Conservation (phyloP, 495 filamentous ascomycete genomes). For the Parathielavia hyrcaniae region DNA sequence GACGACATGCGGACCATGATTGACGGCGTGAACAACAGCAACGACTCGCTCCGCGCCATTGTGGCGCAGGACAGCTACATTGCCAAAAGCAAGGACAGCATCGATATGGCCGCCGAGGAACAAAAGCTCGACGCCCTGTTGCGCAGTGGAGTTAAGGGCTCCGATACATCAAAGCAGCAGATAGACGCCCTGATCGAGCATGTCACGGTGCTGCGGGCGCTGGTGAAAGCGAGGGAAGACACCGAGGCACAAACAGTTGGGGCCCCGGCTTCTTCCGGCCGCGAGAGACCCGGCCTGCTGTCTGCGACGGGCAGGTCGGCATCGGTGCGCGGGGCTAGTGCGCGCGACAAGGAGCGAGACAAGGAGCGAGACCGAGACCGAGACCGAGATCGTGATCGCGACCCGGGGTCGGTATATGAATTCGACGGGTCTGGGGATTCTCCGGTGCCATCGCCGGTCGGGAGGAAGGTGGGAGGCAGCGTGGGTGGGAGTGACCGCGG, state of each 20-base stretch:
- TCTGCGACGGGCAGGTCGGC: constrained; percentile 25
- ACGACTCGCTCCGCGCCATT: constrained; percentile 35
- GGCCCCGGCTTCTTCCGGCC: constrained; percentile 14
- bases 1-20: constrained; percentile 37
- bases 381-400: constrained; percentile 27
- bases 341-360: constrained; percentile 27
- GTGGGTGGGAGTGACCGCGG: constrained; percentile 45
- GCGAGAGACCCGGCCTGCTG: constrained; percentile 27
- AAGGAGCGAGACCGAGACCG: constrained; percentile 21
- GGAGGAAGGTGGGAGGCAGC: constrained; percentile 47
- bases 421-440: constrained; percentile 66
- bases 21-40: constrained; percentile 40
- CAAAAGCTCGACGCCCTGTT: constrained; percentile 38
- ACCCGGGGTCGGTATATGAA: constrained; percentile 52
- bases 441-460: constrained; percentile 56
- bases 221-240: constrained; percentile 54
- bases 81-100: constrained; percentile 35
- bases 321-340: constrained; percentile 28
- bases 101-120: constrained; percentile 31
- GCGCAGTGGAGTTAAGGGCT: constrained; percentile 39
- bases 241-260: constrained; percentile 47
- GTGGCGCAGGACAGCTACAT: constrained; percentile 42
- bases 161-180: constrained; percentile 34
- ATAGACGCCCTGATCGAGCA: constrained; percentile 41
- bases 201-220: constrained; percentile 40